Conservation (phyloP, 805 yeast genomes). For the Cyberlindnera euphorbiae region DNA sequence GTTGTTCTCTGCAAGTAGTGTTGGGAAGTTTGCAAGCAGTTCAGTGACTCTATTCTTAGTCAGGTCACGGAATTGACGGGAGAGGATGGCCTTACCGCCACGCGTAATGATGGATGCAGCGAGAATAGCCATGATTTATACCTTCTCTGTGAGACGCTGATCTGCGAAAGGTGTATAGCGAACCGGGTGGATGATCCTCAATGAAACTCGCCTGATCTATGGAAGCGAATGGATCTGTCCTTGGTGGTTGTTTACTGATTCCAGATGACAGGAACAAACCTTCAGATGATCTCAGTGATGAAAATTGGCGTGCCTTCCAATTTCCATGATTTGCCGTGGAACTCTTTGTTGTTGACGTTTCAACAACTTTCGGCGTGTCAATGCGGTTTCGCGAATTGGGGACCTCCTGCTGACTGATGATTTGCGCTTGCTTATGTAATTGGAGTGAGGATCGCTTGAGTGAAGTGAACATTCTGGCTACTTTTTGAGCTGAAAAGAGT, state of each 20-base stretch:
- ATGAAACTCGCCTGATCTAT: no score
- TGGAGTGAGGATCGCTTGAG: background rate
- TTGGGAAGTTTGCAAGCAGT: slow-evolving; percentile 79
- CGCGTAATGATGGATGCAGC: slow-evolving; percentile 95
- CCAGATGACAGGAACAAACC: no score
- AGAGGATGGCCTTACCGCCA: slow-evolving; percentile 85
- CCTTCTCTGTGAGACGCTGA: background rate
- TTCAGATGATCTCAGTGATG: no score
- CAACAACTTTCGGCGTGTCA: slow-evolving; percentile 9
- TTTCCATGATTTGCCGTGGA: background rate
- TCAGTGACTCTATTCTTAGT: slow-evolving; percentile 82
- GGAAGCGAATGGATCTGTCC: no score
- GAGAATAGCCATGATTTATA: slow-evolving; percentile 57
- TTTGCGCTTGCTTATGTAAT: background rate
- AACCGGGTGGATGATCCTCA: background rate
- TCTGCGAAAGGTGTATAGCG: background rate
- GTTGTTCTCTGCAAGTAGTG: slow-evolving; percentile 61
- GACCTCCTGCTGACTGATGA: background rate
- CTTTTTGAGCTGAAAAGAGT: no score
- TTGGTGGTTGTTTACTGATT: no score
- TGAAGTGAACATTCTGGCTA: background rate
- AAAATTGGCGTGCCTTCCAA: no score
- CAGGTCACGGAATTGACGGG: slow-evolving; percentile 87
- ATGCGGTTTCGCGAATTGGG: background rate
- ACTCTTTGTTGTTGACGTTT: slow-evolving; percentile 17